Conservation (phyloP, 2,329 filamentous ascomycete genomes). For the Acrodontium crateriforme region DNA sequence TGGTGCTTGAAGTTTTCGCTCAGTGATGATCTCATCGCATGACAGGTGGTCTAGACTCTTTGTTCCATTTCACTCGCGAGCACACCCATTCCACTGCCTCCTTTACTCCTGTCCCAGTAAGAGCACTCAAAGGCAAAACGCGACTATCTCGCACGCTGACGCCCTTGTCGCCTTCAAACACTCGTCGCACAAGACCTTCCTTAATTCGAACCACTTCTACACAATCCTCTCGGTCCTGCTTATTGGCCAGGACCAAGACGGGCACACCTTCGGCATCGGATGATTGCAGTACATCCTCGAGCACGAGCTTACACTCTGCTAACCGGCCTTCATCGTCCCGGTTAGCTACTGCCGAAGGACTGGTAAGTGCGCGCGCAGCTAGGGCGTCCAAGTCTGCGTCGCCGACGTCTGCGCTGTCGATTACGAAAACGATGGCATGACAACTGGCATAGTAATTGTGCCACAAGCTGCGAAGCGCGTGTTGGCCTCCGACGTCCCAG, state of each 20-base stretch:
- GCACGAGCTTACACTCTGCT: conserved; percentile 76
- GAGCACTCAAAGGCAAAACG: conserved; percentile 80
- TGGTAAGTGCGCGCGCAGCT: conserved; percentile 7
- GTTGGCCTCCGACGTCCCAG: conserved; percentile 94
- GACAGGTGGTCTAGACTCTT: conserved; percentile 77
- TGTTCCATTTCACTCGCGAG: conserved; percentile 90
- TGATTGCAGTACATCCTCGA: conserved; percentile 80
- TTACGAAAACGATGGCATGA: conserved; percentile 95
- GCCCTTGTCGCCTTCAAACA: conserved; percentile 89
- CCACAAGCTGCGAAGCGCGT: conserved; percentile 80
- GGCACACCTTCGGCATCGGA: conserved; percentile 84
- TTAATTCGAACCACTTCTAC: conserved; percentile 96
- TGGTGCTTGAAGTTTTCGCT: too few relatives aligned
- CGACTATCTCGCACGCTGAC: conserved; percentile 75
- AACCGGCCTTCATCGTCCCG: conserved; percentile 42
- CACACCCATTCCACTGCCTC: conserved; percentile 97
- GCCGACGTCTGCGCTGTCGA: conserved; percentile 87
- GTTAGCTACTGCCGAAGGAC: conserved; percentile 2
- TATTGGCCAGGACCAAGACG: conserved; percentile 84
- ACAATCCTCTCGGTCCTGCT: conserved; percentile 94
- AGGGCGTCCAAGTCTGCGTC: conserved; percentile 56
- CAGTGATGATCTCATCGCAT: conserved; percentile 54
- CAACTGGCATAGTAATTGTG: conserved; percentile 88
- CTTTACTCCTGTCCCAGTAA: conserved; percentile 68
- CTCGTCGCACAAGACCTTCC: conserved; percentile 85